Evolutionary conservation across 2,329 filamentous ascomycete genomes (phyloP), one percentile per base, ranked within the genome.

Genomic region (Pyrenochaeta sp.): DNA sequence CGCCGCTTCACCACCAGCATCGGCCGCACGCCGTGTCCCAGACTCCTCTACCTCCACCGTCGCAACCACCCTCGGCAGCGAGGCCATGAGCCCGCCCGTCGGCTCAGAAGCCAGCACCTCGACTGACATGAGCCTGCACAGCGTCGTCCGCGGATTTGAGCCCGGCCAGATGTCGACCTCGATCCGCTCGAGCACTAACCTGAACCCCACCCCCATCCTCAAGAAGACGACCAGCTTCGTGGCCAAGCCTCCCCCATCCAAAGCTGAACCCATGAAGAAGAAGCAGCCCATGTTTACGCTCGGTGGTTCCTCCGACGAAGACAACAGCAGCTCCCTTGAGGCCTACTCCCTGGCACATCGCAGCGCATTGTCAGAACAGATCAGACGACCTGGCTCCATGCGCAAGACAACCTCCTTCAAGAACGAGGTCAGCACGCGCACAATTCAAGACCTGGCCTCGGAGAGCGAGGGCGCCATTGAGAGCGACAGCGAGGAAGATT

Each of bases 341-440:
- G 79, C 81, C 30, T 69, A 65, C 42, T 82, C 63, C 61, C 77
- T 58, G 11, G 71, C 73, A 10, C 74, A 77, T 45, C 78, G 77
- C 36, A 85, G 81, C 67, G 79, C 78, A 3, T 67, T 85, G 2
- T 75, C 79, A 3, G 76, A 84, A 30, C 77, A 76, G 40, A 62
- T 85, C 48, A 76, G 76, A 55, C 72, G 75, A 55, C 71, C 58
- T 10, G 48, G 50, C n/a, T 51, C 55, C 19, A 63, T 60, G 55
- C 90, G 88, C 76, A 96, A 96, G 79, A 84, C 87, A 45, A 83
- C 90, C 1, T 91, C 90, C 0, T 94, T 96, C 71, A 87, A 85
- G 72, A 87, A 89, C 60, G 84, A 91, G 53, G 81, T 93, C 32
- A 80, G 82, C 27, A 86, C 85, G 11, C 81, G 84, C 45, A 86